Evolutionary conservation across 2,329 filamentous ascomycete genomes (phyloP), one percentile per base, ranked within the genome.

Genomic region (Nemania sp.): DNA sequence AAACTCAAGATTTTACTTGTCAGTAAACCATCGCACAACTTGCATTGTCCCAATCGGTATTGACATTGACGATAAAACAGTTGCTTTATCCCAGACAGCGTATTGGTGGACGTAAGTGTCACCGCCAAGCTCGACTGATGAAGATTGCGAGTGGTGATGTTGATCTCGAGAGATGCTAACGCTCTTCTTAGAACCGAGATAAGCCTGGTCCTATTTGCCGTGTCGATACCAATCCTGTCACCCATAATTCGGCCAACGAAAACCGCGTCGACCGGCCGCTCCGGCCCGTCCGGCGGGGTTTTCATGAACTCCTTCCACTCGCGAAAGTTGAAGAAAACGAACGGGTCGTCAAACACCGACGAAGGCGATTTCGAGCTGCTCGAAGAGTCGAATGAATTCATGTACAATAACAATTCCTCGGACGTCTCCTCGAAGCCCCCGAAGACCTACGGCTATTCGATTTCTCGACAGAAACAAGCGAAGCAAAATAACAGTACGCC

Each of bases 1-100:
- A 60, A 29, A 55, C 58, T 9, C 34, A 56, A 29, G 58, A 60
- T 17, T 45, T 53, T 10, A 56, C 51, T 6, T 56, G 58, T 60
- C 17, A 56, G 46, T 50, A 13, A 7, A 29, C 7, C 25, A 13
- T 21, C 10, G 32, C 49, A 5, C 25, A 29, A 3, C 25, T 29
- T 29, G 7, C 25, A 29, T 4, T 29, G 7, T 4, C 25, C 25
- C 9, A 17, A 9, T 5, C 15, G 13, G 21, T 12, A 20, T 21
- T 40, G 21, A 52, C 37, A 4, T 42, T 3, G 29, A 52, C 3
- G 37, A 15, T n/a, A 5, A 52, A 40, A 7, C 15, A 52, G 49
- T 29, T 32, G 49, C 35, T 17, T 10, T 52, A 32, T 17, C 35
- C 10, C 18, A 40, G n/a, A 52, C 49, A 12, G 49, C 49, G 20